Evolutionary conservation across 1,284 basidiomycete species (phyloP), one percentile per base, ranked within the genome.

Genomic region (Microbotryum silenes-acaulis): DNA sequence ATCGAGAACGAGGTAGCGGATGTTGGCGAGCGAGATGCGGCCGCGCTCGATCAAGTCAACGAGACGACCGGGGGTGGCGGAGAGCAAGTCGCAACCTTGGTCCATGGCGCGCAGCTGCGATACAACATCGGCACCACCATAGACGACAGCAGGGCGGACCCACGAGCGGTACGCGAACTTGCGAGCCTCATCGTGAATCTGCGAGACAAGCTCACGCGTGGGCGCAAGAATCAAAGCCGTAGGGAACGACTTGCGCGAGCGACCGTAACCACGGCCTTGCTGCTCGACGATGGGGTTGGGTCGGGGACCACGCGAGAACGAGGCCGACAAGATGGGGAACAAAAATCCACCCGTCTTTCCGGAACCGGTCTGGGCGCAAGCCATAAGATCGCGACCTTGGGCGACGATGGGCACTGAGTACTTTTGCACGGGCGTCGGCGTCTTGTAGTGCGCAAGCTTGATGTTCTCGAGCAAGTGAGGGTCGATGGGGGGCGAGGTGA

Each of bases 131-230:
- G 96, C 94, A 78, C 96, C 96, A 74, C 96, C 96, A 78, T 99
- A 98, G 29, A 97, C 96, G 59, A 98, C 96, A 66, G 96, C 96
- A 54, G 94, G 94, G 72, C 90, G 88, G 65, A 97, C 93, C 96
- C 96, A 98, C 46, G 96, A 97, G 64, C 96, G 89, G 79, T 99
- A 99, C 54, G 94, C 89, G 73, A 98, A 99, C 80, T 98, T 98
- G 77, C 93, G 88, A 31, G 94, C 94, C 78, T 99, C 96, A 8
- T 98, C 96, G 77, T 99, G 92, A 73, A 99, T 99, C 80, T 98
- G 96, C 70, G 90, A 96, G 69, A 97, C 94, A 61, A 99, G 86
- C 78, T 99, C 94, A 76, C 94, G 93, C 49, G 94, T 98, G 42
- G 94, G 94, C 10, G 94, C 96, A 61, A 99, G 85, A 72, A 98